Base-by-base conservation (phyloP, 306 rosid species). In the Cucumis melo region DNA sequence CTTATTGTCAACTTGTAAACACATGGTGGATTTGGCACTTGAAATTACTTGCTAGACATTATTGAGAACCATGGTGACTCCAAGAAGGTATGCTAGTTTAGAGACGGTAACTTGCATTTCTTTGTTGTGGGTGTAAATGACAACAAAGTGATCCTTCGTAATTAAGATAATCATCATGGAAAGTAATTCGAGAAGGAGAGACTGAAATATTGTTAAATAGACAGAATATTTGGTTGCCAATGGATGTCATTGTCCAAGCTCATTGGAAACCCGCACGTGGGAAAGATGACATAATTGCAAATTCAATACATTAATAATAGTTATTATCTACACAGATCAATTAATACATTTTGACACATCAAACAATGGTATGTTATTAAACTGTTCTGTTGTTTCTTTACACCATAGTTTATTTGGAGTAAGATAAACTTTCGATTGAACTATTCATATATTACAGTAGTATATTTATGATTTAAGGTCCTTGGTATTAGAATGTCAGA, bases 31-130 rank as follows among this genome's bases (percentile, higher is more conserved):
- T 46, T 74, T 59, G 44, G 11, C 78, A 87, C 97, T 97, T 32
- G 97, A 92, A 82, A 92, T 87, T 60, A 92, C 99, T 1, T 96
- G 97, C 42, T 92, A 96, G 79, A 92, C 90, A 66, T 95, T 90
- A 76, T 92, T 92, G 20, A 94, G 90, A 84, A 94, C 39, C 90
- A 94, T 87, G 12, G 96, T 90, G 50, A 88, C 66, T 5, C 92
- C 90, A n/a, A 94, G 96, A 68, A 92, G 89, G 50, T 29, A 53
- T 74, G 92, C 96, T 16, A 94, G 85, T 14, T 76, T 53, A 39
- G 96, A 14, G 19, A 88, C 96, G 2, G 95, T 88, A 19, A 7
- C 46, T 71, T 81, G 88, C 87, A 94, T 77, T 66, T 63, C 68
- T 77, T 65, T 48, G 24, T 88, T 86, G 83, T 23, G 73, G 1